These are phyloP conservation scores for Discostella stelligeroides DNA, from an alignment of 108 stramenopile species.

Conservation along the genomic window DNA sequence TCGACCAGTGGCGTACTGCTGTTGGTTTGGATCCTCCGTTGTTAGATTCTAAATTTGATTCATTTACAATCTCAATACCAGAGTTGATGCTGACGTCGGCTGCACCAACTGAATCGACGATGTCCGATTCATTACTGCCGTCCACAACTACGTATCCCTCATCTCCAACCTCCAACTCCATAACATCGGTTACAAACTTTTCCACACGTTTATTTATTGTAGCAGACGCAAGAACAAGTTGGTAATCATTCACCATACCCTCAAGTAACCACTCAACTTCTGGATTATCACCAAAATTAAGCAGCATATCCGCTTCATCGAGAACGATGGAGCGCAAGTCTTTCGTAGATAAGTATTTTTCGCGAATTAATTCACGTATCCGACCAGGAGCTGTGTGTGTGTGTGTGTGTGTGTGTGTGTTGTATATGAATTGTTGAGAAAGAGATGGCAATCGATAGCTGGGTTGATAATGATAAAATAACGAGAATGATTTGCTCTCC, in stretches of 20 bases:
- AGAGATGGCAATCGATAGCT: background rate
- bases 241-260: conserved; percentile 58
- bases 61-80: background rate
- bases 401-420: too few relatives aligned
- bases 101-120: conserved; percentile 1
- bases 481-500: background rate
- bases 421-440: background rate
- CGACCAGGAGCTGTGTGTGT: conserved; percentile 53
- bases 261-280: conserved; percentile 51
- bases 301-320: conserved; percentile 55
- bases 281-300: conserved; percentile 51
- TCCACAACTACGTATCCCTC: conserved; percentile 47
- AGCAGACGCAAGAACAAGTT: conserved; percentile 56
- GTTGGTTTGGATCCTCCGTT: background rate
- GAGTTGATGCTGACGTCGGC: background rate
- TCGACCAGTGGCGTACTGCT: conserved; percentile 56
- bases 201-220: conserved; percentile 53
- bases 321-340: conserved; percentile 46
- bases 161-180: conserved; percentile 53
- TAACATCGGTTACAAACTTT: conserved; percentile 49
- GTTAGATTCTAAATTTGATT: background rate
- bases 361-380: conserved; percentile 54
- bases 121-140: background rate
- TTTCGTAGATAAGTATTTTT: conserved; percentile 37
- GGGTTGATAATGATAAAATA: background rate